Conservation (phyloP, 495 filamentous ascomycete species). For the Penicillium cataractarum region DNA sequence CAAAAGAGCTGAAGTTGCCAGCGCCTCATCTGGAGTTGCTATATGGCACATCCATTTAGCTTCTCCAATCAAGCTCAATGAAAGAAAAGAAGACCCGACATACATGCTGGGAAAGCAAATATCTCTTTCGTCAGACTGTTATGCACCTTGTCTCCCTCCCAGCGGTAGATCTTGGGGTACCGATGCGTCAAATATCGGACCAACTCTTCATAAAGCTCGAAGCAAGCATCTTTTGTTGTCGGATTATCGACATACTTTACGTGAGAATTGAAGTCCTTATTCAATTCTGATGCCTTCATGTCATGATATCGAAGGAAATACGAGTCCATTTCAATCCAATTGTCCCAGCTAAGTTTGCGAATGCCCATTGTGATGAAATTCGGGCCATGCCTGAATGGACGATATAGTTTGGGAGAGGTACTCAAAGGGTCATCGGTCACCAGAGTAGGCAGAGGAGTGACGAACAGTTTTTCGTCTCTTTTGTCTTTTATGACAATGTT, state of each 20-base stretch:
- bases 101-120: constrained; percentile 65
- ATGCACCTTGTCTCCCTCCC: constrained; percentile 59
- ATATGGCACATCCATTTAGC: not conserved
- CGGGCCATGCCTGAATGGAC: constrained; percentile 73
- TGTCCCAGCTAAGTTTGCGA: constrained; percentile 65
- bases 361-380: constrained; percentile 76
- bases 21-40: constrained; percentile 52
- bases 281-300: constrained; percentile 64
- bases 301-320: constrained; percentile 69
- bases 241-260: constrained; percentile 29
- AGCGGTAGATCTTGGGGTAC: constrained; percentile 65
- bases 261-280: constrained; percentile 22
- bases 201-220: constrained; percentile 72
- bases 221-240: constrained; percentile 62
- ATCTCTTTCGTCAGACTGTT: constrained; percentile 67
- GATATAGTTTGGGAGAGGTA: constrained; percentile 70
- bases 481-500: not conserved
- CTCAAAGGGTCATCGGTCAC: constrained; percentile 6
- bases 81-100: constrained; percentile 24
- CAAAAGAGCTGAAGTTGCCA: constrained; percentile 66
- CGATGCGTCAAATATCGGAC: constrained; percentile 67
- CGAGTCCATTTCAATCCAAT: constrained; percentile 80
- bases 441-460: constrained; percentile 18
- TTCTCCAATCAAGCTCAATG: not conserved
- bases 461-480: constrained; percentile 8